A percentile compares a stretch with the other conserved stretches of the same genome.
Evolutionary conservation across 805 yeast genomes (phyloP).

Genomic region (Candida stauntonica): DNA sequence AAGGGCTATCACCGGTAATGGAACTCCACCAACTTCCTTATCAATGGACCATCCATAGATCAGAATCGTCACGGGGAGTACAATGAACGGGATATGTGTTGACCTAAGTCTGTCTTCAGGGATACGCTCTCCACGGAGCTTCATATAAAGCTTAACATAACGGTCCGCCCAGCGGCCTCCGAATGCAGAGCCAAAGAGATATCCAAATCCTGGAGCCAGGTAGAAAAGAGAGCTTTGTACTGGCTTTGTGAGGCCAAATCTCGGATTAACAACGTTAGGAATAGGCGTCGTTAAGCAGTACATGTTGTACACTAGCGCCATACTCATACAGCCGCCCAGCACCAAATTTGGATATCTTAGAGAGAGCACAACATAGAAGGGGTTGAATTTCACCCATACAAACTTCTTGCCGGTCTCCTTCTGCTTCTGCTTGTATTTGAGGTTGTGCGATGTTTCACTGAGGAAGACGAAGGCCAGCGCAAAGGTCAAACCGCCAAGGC

Average conservation of each 20-base stretch:
- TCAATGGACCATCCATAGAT: slow-evolving; percentile 30
- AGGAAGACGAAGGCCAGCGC: slow-evolving; percentile 35
- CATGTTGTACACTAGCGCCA: slow-evolving; percentile 43
- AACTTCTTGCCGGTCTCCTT: slow-evolving; percentile 28
- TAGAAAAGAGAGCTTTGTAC: slow-evolving; percentile 48
- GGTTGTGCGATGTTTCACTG: slow-evolving; percentile 38
- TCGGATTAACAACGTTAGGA: slow-evolving; percentile 48
- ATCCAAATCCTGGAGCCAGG: slow-evolving; percentile 52
- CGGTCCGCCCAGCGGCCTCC: slow-evolving; percentile 52
- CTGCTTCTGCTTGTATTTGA: slow-evolving; percentile 12
- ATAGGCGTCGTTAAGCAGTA: slow-evolving; percentile 49
- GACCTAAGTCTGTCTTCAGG: slow-evolving; percentile 50
- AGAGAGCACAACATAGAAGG: slow-evolving; percentile 38
- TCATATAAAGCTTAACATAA: slow-evolving; percentile 39
- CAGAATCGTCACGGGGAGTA: slow-evolving; percentile 41
- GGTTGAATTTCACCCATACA: slow-evolving; percentile 49
- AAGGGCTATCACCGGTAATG: slow-evolving; percentile 46
- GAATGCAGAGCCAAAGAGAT: slow-evolving; percentile 41
- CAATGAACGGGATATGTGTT: slow-evolving; percentile 32
- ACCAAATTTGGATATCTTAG: slow-evolving; percentile 40
- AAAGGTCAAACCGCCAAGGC: slow-evolving; percentile 35
- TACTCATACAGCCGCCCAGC: slow-evolving; percentile 41
- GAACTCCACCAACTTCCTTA: slow-evolving; percentile 49
- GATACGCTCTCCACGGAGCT: slow-evolving; percentile 34
- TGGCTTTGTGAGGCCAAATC: slow-evolving; percentile 45